A percentile compares a stretch with the other conserved stretches of the same genome.
Evolutionary conservation across 176 grass and related monocot genomes (phyloP).

Genomic region (Pontederia paniculata): DNA sequence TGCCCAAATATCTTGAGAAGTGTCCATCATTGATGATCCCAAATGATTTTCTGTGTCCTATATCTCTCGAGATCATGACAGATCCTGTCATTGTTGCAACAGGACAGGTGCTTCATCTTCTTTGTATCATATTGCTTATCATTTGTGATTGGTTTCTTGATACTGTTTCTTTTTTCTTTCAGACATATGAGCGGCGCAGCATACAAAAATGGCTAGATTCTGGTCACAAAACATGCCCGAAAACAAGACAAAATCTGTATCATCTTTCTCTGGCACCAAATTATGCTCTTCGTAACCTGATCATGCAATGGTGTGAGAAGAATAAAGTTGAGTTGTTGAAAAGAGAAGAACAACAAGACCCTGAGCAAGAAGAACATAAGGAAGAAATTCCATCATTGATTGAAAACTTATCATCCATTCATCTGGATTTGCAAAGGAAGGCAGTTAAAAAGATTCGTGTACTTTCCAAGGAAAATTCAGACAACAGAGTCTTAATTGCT

Average conservation of each 20-base stretch:
- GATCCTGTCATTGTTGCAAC: constrained; percentile 54
- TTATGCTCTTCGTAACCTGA: constrained; percentile 51
- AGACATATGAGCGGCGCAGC: constrained; percentile 54
- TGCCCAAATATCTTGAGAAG: constrained; percentile 67
- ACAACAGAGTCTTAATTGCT: constrained; percentile 31
- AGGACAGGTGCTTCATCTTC: constrained; percentile 21
- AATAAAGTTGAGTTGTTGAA: constrained; percentile 43
- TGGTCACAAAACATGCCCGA: constrained; percentile 51
- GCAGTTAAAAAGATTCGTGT: constrained; percentile 52
- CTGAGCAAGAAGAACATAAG: constrained; percentile 7
- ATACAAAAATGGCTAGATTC: constrained; percentile 61
- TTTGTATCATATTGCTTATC: background rate
- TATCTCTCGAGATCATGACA: constrained; percentile 64
- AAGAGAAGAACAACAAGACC: constrained; percentile 9
- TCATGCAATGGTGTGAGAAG: constrained; percentile 60
- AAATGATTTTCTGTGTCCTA: constrained; percentile 59
- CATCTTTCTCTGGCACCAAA: constrained; percentile 52
- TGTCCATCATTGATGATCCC: constrained; percentile 62
- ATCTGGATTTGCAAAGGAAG: constrained; percentile 51
- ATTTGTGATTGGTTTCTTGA: background rate
- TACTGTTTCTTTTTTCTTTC: constrained; percentile 7
- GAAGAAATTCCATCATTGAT: constrained; percentile 42
- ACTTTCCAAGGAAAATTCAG: constrained; percentile 60
- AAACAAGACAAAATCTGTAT: constrained; percentile 43
- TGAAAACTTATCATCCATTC: constrained; percentile 29